Evolutionary conservation across 208 protist genomes (phyloP).

Genomic region (Trichomonas gallinae): DNA sequence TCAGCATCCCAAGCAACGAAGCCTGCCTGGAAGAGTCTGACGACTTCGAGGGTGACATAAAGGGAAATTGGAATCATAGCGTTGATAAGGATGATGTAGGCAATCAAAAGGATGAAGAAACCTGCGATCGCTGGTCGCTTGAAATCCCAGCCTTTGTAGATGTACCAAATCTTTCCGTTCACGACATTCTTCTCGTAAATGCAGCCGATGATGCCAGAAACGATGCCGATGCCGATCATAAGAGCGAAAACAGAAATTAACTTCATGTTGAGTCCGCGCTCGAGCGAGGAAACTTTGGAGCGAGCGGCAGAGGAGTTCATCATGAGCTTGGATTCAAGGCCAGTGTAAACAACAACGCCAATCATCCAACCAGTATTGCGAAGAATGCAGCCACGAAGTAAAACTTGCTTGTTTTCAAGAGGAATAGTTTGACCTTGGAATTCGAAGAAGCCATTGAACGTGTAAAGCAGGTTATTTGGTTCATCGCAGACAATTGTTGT

Average conservation of each 20-base stretch:
- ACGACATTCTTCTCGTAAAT: not conserved
- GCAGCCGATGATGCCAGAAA: not conserved
- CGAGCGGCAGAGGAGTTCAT: slow-evolving; percentile 57
- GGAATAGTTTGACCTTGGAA: not conserved
- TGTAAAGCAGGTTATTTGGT: not conserved
- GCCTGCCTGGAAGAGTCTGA: slow-evolving; percentile 29
- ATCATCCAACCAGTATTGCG: slow-evolving; percentile 42
- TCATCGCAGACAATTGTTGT: not conserved
- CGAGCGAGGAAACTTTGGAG: not conserved
- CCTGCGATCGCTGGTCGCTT: not conserved
- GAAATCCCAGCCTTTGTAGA: not conserved
- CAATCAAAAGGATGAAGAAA: slow-evolving; percentile 19
- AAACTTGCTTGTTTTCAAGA: slow-evolving; percentile 46
- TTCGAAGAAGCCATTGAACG: not conserved
- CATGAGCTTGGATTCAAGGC: slow-evolving; percentile 50
- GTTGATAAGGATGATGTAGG: slow-evolving; percentile 28
- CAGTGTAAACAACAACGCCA: slow-evolving; percentile 48
- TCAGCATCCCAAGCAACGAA: slow-evolving; percentile 38
- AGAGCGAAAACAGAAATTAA: not conserved
- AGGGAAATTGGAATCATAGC: slow-evolving; percentile 37
- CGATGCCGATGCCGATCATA: not conserved
- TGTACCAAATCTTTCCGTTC: not conserved
- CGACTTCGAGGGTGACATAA: slow-evolving; percentile 36
- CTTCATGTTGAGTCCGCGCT: not conserved
- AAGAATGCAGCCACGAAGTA: slow-evolving; percentile 37